Conservation (phyloP, 2,329 filamentous ascomycete species). For the Aschersonia sp. region DNA sequence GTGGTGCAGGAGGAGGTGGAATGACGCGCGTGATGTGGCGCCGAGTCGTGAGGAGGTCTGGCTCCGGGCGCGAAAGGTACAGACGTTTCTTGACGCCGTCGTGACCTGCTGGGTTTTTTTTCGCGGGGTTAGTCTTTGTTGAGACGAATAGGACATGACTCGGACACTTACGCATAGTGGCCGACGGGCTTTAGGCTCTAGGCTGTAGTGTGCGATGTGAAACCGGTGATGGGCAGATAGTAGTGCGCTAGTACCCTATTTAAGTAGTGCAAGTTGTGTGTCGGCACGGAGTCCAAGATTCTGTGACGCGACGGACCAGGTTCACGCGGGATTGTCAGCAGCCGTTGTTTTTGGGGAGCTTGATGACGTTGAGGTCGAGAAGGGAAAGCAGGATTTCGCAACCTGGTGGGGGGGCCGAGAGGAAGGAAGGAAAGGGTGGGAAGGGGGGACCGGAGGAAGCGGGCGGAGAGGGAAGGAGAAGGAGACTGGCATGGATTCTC, state of each 20-base stretch:
- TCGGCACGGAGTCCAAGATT: not conserved
- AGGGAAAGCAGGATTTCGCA: not conserved
- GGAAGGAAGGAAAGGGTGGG: not conserved
- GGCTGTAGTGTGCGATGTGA: not conserved
- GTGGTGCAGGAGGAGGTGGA: constrained; percentile 18
- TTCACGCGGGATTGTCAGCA: too few species aligned
- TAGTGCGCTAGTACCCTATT: not conserved
- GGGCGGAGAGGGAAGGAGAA: too few species aligned
- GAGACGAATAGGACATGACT: too few species aligned
- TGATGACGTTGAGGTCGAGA: not conserved
- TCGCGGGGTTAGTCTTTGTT: not conserved
- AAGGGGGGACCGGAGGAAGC: not conserved
- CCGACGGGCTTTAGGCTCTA: too few species aligned
- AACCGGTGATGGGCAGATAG: not conserved
- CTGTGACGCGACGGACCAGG: not conserved
- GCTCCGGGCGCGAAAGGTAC: constrained; percentile 25
- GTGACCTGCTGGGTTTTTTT: not conserved
- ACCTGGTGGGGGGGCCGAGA: not conserved
- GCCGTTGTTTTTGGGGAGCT: too few species aligned
- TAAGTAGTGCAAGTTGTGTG: not conserved
- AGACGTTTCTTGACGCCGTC: constrained; percentile 24
- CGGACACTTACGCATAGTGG: too few species aligned
- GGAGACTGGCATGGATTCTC: too few species aligned
- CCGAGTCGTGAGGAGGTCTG: constrained; percentile 20
- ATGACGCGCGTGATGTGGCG: constrained; percentile 23